Evolutionary conservation across 1,139 yeast species (phyloP).

Genomic region (Pichia sp.): DNA sequence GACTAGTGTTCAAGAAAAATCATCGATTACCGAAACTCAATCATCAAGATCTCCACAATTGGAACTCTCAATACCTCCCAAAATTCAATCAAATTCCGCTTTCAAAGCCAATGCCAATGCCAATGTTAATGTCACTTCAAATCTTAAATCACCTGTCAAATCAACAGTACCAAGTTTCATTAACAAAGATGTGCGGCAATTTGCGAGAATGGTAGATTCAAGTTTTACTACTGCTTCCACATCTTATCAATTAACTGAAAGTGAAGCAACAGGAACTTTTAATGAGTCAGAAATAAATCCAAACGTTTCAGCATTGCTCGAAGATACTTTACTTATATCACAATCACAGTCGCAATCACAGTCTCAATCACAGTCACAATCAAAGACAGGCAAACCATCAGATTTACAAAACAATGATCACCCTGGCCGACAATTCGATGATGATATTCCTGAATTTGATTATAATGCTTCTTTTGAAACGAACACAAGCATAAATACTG

Average conservation of each 20-base stretch:
- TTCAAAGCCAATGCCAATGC: too few relatives aligned
- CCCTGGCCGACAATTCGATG: neutral
- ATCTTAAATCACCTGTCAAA: neutral
- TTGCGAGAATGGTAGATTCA: slow-evolving; percentile 6
- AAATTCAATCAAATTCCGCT: too few relatives aligned
- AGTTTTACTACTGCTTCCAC: neutral
- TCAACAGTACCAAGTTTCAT: slow-evolving; percentile 11
- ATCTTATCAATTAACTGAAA: neutral
- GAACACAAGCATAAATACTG: slow-evolving; percentile 12
- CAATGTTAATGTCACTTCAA: too few relatives aligned
- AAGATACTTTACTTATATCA: slow-evolving; percentile 11
- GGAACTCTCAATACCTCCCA: too few relatives aligned
- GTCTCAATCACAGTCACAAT: slow-evolving; percentile 5
- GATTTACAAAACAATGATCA: neutral
- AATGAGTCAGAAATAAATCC: too few relatives aligned
- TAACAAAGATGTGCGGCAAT: slow-evolving; percentile 10
- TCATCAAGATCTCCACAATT: too few relatives aligned
- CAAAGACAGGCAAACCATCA: neutral
- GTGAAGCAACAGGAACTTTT: too few relatives aligned
- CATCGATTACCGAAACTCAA: too few relatives aligned
- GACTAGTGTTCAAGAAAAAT: too few relatives aligned
- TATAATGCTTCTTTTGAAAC: slow-evolving; percentile 18
- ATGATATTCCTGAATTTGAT: slow-evolving; percentile 9
- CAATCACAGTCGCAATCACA: slow-evolving; percentile 12
- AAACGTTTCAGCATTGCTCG: neutral